Conservation (phyloP, 2,329 filamentous ascomycete species). For the Rachicladosporium sp. region DNA sequence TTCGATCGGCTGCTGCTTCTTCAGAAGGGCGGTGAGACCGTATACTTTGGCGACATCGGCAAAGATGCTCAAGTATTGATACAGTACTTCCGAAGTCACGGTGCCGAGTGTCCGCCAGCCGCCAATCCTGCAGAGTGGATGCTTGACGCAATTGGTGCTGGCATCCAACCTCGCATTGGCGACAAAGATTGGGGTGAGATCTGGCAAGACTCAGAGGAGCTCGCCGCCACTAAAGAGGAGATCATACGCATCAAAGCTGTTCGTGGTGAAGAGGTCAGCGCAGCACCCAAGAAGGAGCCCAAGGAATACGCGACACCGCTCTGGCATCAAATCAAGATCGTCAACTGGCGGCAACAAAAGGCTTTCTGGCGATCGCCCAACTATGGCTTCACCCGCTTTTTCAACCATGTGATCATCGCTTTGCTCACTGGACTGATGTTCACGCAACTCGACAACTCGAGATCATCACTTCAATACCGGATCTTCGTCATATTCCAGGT, state of each 20-base stretch:
- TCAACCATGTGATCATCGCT: conserved; percentile 70
- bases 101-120: conserved; percentile 41
- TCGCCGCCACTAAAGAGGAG: conserved; percentile 51
- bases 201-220: conserved; percentile 62
- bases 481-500: conserved; percentile 87
- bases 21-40: conserved; percentile 63
- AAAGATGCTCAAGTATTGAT: conserved; percentile 60
- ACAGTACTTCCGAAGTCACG: conserved; percentile 33
- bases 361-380: conserved; percentile 78
- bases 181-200: conserved; percentile 69
- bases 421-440: conserved; percentile 70
- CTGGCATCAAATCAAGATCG: conserved; percentile 64
- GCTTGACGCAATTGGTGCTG: conserved; percentile 73
- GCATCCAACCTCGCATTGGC: conserved; percentile 58
- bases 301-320: conserved; percentile 75
- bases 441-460: conserved; percentile 63
- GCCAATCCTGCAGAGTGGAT: conserved; percentile 61
- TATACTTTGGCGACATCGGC: conserved; percentile 80
- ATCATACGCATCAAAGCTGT: conserved; percentile 55
- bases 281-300: conserved; percentile 38
- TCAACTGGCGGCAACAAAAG: conserved; percentile 60
- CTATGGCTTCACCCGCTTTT: conserved; percentile 78
- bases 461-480: conserved; percentile 67
- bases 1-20: conserved; percentile 75
- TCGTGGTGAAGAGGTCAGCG: conserved; percentile 38